A percentile compares a stretch with the other conserved stretches of the same genome.
These are phyloP conservation scores for Candida succiphila DNA, from an alignment of 805 yeast genomes.

Conservation along the genomic window DNA sequence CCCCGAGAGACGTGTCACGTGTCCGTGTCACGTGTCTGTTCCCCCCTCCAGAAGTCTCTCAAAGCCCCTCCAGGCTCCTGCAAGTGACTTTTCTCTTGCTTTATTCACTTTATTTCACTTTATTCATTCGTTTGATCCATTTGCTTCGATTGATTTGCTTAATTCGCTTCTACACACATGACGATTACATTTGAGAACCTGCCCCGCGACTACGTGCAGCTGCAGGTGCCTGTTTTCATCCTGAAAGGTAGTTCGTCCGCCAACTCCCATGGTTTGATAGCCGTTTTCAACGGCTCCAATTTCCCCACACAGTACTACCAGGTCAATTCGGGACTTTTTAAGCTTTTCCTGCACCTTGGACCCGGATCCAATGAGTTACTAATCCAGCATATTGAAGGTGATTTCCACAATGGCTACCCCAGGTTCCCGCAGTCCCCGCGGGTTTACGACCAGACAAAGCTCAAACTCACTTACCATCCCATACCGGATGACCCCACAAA, in stretches of 20 bases:
- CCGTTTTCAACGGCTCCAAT: constrained; percentile 30
- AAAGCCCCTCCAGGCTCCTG: too few species aligned
- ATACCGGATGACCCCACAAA: constrained; percentile 32
- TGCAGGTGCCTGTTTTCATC: constrained; percentile 38
- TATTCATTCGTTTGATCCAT: too few species aligned
- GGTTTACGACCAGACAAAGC: constrained; percentile 7
- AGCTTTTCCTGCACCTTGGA: constrained; percentile 58
- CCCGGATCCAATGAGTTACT: constrained; percentile 52
- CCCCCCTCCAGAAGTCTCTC: too few species aligned
- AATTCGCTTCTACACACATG: too few species aligned
- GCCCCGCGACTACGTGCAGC: constrained; percentile 19
- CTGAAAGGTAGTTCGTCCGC: constrained; percentile 36
- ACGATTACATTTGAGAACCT: constrained; percentile 21
- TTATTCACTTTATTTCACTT: too few species aligned
- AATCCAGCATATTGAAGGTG: constrained; percentile 36
- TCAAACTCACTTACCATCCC: constrained; percentile 40
- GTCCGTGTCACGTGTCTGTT: too few species aligned
- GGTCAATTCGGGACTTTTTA: constrained; percentile 60
- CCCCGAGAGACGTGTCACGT: too few species aligned
- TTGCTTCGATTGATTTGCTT: too few species aligned
- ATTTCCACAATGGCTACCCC: constrained; percentile 24
- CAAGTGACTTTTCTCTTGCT: too few species aligned
- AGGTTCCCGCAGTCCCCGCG: constrained; percentile 5
- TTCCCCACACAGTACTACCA: constrained; percentile 64
- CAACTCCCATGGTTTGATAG: constrained; percentile 24